Evolutionary conservation across 768 basidiomycete genomes (phyloP).

Genomic region (Psilocybe tampanensis): DNA sequence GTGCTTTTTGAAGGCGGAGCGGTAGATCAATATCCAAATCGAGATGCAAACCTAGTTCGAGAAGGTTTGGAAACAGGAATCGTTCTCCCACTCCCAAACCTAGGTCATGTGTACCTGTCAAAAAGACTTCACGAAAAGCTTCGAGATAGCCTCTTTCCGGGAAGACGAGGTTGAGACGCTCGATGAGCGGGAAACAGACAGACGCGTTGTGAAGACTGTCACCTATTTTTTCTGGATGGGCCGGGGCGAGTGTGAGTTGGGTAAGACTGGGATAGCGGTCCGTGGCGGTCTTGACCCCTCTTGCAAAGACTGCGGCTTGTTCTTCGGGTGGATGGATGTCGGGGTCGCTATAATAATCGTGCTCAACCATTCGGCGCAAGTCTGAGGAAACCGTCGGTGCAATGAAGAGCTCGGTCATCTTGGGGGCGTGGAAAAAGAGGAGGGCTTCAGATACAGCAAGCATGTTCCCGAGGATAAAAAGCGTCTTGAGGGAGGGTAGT

Average conservation of each 20-base stretch:
- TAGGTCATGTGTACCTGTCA: neutral
- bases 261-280: neutral
- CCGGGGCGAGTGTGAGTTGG: constrained; percentile 10
- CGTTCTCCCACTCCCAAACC: too few relatives aligned
- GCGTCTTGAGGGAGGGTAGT: constrained; percentile 7
- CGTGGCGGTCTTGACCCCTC: neutral
- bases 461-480: constrained; percentile 20
- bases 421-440: constrained; percentile 15
- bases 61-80: neutral
- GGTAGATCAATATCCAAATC: neutral
- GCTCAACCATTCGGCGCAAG: neutral
- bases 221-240: constrained; percentile 1
- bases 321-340: neutral
- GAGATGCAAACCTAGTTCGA: neutral
- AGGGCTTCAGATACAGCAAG: constrained; percentile 18
- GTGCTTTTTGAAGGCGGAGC: neutral
- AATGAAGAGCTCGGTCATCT: constrained; percentile 12
- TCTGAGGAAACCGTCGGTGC: constrained; percentile 13
- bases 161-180: constrained; percentile 1
- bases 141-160: neutral
- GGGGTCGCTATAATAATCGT: too few relatives aligned
- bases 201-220: neutral
- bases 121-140: neutral
- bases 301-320: neutral
- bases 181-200: constrained; percentile 7